Percentiles rank a stretch among this genome's conserved stretches.
Conservation (phyloP, 441 rosid species). For the Euphorbia schlechtendalii region DNA sequence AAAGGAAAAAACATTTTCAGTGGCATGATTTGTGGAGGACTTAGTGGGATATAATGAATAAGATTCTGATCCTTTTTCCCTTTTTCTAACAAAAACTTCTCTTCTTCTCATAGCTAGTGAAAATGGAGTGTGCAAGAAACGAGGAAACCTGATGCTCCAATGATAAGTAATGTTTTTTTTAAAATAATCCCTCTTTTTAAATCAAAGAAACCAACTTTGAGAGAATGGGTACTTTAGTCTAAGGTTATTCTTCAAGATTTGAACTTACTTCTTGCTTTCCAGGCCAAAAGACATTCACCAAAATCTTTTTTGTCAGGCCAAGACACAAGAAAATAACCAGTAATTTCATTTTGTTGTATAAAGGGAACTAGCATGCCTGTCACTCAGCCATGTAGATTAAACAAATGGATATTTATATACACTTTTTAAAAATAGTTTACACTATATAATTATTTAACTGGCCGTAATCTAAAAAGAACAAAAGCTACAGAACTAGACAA, state of each 20-base stretch:
- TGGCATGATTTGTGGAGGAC: too few species aligned
- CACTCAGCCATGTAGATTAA: constrained; percentile 36
- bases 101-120: constrained; percentile 33
- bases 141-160: constrained; percentile 25
- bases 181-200: neutral
- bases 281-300: constrained; percentile 40
- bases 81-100: constrained; percentile 20
- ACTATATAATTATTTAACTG: too few species aligned
- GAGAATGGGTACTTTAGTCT: constrained; percentile 21
- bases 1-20: too few species aligned
- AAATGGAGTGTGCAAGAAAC: constrained; percentile 26
- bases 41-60: too few species aligned
- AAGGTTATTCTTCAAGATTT: constrained; percentile 23
- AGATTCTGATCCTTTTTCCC: too few species aligned
- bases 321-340: constrained; percentile 29
- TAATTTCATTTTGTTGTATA: constrained; percentile 36
- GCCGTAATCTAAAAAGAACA: constrained; percentile 43
- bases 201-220: constrained; percentile 20
- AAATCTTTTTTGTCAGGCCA: constrained; percentile 40
- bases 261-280: constrained; percentile 30
- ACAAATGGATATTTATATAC: constrained; percentile 31
- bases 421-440: too few species aligned
- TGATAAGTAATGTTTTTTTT: neutral
- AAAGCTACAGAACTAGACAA: constrained; percentile 28
- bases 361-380: constrained; percentile 62